Evolutionary conservation across 2,329 filamentous ascomycete species (phyloP).

Genomic region (Stromatinia cepivora): DNA sequence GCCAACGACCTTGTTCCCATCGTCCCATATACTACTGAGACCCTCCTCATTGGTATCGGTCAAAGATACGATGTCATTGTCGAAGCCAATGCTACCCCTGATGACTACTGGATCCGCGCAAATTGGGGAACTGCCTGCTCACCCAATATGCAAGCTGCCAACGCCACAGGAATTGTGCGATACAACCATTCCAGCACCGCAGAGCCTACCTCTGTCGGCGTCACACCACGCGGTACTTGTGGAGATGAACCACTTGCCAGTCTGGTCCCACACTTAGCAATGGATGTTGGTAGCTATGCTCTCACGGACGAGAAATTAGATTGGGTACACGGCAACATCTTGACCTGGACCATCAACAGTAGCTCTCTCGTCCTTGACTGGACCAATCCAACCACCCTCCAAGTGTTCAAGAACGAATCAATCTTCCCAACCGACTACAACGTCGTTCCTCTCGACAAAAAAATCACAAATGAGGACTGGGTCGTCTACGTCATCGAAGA

Average conservation of each 20-base stretch:
- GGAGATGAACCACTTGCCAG: conserved; percentile 38
- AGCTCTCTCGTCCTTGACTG: conserved; percentile 51
- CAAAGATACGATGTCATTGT: conserved; percentile 52
- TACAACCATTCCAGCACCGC: conserved; percentile 43
- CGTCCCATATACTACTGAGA: conserved; percentile 52
- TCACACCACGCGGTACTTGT: conserved; percentile 32
- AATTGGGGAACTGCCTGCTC: conserved; percentile 53
- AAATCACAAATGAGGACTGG: conserved; percentile 26
- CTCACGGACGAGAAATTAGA: conserved; percentile 27
- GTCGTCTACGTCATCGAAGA: conserved; percentile 38
- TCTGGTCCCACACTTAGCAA: conserved; percentile 36
- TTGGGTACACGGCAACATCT: conserved; percentile 38
- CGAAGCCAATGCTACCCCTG: conserved; percentile 55
- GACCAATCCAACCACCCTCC: conserved; percentile 47
- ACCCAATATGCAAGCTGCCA: conserved; percentile 55
- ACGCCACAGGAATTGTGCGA: conserved; percentile 45
- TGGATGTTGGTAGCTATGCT: conserved; percentile 32
- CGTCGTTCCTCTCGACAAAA: conserved; percentile 26
- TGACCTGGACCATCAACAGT: conserved; percentile 52
- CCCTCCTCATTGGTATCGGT: conserved; percentile 57
- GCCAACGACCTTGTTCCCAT: conserved; percentile 60
- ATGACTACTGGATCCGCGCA: conserved; percentile 57
- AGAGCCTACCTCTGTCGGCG: conserved; percentile 37
- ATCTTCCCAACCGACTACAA: conserved; percentile 39
- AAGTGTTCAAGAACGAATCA: conserved; percentile 38